Evolutionary conservation across 2,329 filamentous ascomycete species (phyloP), one percentile per base, ranked within the genome.

Genomic region (Coniochaeta sp.): DNA sequence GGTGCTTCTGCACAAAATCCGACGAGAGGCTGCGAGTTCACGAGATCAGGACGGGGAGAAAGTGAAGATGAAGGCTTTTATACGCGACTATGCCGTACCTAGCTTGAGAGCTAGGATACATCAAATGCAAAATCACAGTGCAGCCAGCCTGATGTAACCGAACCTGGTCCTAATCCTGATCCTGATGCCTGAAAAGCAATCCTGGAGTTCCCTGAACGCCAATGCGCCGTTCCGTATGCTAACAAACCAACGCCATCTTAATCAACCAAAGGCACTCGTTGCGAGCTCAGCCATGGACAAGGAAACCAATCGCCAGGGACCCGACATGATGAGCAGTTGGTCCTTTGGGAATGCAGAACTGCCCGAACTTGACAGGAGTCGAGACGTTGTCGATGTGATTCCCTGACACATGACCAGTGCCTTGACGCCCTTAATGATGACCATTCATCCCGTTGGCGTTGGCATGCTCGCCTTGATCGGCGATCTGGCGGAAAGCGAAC

Each of bases 391-490:
- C 20, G 31, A 38, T 22, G 42, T 12, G 18, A 40, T 22, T 6
- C 14, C 32, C 4, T 35, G 32, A 35, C 32, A 35, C 4, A 4
- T 4, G 32, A 35, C 8, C 3, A 13, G 16, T 18, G 18, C 33
- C 33, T n/a, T 3, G 10, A 38, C 16, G 9, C 16, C 33, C 33
- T 38, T 42, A 42, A 18, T 42, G 38, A 42, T 42, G 38, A 42
- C 38, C 38, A 13, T 26, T 42, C 18, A 42, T 70, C 67, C 82
- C 68, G 68, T 79, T 73, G 63, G 79, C 71, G 57, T 84, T 77
- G 60, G 72, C 61, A 55, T 73, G 72, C 56, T 78, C 75, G 60
- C 75, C 77, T 61, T 82, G 77, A 47, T 78, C 80, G 50, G 61
- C 60, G 40, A 55, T 61, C 54, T 63, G 57, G 52, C 61, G 59